Evolutionary conservation across 768 basidiomycete genomes (phyloP).

Genomic region (Coprinopsis marcescibilis): DNA sequence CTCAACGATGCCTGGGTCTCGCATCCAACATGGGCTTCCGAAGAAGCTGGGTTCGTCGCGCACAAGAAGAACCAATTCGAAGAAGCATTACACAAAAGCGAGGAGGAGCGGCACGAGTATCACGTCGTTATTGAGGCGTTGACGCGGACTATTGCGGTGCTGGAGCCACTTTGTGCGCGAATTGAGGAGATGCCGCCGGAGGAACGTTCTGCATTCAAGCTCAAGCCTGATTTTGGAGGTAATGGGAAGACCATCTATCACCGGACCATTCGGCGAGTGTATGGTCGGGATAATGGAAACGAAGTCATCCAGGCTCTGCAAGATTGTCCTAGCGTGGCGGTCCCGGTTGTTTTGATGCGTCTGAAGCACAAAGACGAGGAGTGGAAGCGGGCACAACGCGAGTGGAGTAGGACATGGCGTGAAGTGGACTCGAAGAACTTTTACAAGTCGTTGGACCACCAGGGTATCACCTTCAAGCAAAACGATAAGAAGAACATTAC

Average conservation of each 20-base stretch:
- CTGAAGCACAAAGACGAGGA: slow-evolving; percentile 95
- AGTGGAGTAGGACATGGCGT: slow-evolving; percentile 96
- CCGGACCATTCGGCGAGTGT: slow-evolving; percentile 90
- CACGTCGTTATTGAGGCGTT: slow-evolving; percentile 93
- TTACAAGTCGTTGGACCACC: slow-evolving; percentile 96
- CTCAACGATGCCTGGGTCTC: slow-evolving; percentile 98
- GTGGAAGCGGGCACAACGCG: slow-evolving; percentile 90
- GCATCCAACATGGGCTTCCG: slow-evolving; percentile 97
- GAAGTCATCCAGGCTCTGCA: slow-evolving; percentile 86
- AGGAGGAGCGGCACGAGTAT: slow-evolving; percentile 98
- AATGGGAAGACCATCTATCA: slow-evolving; percentile 84
- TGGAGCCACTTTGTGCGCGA: slow-evolving; percentile 81
- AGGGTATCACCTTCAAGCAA: slow-evolving; percentile 89
- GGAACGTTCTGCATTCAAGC: slow-evolving; percentile 73
- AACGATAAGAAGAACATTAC: slow-evolving; percentile 95
- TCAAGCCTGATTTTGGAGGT: slow-evolving; percentile 88
- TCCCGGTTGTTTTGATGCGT: slow-evolving; percentile 85
- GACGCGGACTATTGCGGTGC: slow-evolving; percentile 80
- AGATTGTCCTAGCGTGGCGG: slow-evolving; percentile 84
- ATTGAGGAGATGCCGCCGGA: slow-evolving; percentile 87
- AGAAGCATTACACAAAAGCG: slow-evolving; percentile 92
- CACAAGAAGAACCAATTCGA: slow-evolving; percentile 98
- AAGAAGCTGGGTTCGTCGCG: slow-evolving; percentile 89
- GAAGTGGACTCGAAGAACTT: slow-evolving; percentile 97
- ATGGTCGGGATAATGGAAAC: slow-evolving; percentile 69